phyloP scores from a whole-genome alignment of 768 basidiomycete species.

The Boletus tylopilopsis region DNA sequence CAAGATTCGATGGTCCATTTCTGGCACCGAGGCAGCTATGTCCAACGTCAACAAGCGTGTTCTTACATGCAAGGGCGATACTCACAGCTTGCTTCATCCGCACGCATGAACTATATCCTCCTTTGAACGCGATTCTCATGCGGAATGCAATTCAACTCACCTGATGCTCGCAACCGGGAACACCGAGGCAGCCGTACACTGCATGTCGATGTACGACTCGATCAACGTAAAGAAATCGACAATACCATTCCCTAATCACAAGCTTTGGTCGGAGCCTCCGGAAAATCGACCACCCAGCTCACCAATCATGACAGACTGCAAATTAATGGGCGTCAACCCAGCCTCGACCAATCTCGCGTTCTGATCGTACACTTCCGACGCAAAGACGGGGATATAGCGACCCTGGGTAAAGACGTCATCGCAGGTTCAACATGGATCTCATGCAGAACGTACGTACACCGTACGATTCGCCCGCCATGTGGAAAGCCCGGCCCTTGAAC shows the following conservation, averaged over 20 bases:
- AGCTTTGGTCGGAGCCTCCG: background rate
- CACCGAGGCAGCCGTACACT: constrained; percentile 50
- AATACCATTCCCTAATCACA: constrained; percentile 41
- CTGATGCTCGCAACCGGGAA: constrained; percentile 41
- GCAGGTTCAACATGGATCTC: background rate
- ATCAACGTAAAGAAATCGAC: constrained; percentile 38
- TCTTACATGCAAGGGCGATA: background rate
- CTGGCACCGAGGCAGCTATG: constrained; percentile 70
- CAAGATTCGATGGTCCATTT: constrained; percentile 55
- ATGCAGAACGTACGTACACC: constrained; percentile 36
- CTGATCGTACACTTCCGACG: constrained; percentile 46
- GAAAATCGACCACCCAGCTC: background rate
- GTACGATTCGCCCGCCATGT: constrained; percentile 59
- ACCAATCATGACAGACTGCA: constrained; percentile 50
- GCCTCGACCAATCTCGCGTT: constrained; percentile 39
- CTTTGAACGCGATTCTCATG: background rate
- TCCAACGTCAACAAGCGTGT: background rate
- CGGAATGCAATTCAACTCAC: constrained; percentile 1
- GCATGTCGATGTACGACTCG: constrained; percentile 48
- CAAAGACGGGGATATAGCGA: constrained; percentile 50
- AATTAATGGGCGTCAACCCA: constrained; percentile 48
- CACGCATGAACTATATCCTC: constrained; percentile 31
- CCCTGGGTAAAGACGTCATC: constrained; percentile 33
- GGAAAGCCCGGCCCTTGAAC: constrained; percentile 64
- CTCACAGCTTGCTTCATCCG: constrained; percentile 42